A percentile compares a stretch with the other conserved stretches of the same genome.
These are phyloP conservation scores for Colletotrichum chrysophilum DNA, from an alignment of 2,329 filamentous ascomycete genomes.

Conservation along the genomic window DNA sequence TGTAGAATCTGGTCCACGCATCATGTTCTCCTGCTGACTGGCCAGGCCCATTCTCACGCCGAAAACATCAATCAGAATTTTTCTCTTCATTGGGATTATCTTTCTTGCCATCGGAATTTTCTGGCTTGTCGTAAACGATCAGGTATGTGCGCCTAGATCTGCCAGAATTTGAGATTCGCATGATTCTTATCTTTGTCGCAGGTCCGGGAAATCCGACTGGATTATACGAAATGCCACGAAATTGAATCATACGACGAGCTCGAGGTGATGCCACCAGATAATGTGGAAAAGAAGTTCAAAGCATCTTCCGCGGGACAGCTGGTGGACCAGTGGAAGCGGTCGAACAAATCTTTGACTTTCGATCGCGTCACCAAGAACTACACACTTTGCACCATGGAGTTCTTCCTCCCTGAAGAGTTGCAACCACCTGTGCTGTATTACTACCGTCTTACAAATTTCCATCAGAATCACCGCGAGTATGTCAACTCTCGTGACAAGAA, in stretches of 20 bases:
- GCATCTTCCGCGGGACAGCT: not conserved
- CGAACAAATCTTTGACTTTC: not conserved
- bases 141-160: not conserved
- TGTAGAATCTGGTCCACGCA: not conserved
- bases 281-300: not conserved
- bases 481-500: not conserved
- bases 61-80: not conserved
- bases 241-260: constrained; percentile 1
- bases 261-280: not conserved
- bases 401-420: not conserved
- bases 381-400: not conserved
- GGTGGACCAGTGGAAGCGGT: not conserved
- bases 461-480: not conserved
- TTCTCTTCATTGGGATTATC: not conserved
- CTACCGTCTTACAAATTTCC: not conserved
- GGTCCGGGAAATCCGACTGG: not conserved
- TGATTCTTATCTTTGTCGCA: no score
- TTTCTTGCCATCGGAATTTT: not conserved
- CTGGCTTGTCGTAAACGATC: not conserved
- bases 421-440: not conserved
- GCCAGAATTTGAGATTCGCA: not conserved
- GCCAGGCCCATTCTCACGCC: not conserved
- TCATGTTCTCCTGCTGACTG: not conserved
- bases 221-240: constrained; percentile 1
- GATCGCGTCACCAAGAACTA: not conserved